Conservation (phyloP, 1,139 yeast genomes). For the Pichia norvegensis region DNA sequence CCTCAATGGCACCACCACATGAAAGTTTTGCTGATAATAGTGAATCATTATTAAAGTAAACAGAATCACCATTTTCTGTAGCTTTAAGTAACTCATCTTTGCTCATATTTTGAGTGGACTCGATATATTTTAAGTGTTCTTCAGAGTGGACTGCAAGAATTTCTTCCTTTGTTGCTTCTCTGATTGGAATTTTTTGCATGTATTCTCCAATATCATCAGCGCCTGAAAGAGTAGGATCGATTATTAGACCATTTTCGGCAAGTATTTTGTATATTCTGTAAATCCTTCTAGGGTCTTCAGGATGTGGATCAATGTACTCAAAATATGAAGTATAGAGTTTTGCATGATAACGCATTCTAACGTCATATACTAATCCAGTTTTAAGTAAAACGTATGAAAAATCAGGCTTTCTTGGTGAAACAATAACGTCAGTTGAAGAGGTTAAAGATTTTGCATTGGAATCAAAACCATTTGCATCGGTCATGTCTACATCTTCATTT, state of each 20-base stretch:
- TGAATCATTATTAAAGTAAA: slow-evolving; percentile 90
- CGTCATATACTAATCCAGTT: slow-evolving; percentile 94
- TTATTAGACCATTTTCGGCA: slow-evolving; percentile 88
- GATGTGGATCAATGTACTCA: slow-evolving; percentile 97
- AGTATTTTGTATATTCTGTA: slow-evolving; percentile 86
- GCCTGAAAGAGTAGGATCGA: slow-evolving; percentile 75
- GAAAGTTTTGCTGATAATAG: slow-evolving; percentile 80
- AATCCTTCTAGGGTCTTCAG: slow-evolving; percentile 96
- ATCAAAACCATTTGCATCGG: slow-evolving; percentile 1
- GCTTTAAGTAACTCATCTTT: slow-evolving; percentile 72
- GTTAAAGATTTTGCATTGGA: not conserved
- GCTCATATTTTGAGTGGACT: slow-evolving; percentile 69
- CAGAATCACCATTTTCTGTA: slow-evolving; percentile 90
- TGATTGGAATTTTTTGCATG: slow-evolving; percentile 81
- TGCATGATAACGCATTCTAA: slow-evolving; percentile 95
- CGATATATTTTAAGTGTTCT: slow-evolving; percentile 69
- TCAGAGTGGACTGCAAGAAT: slow-evolving; percentile 78
- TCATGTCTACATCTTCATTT: slow-evolving; percentile 7
- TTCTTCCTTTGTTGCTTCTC: slow-evolving; percentile 86
- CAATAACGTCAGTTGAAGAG: slow-evolving; percentile 6
- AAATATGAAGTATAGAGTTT: slow-evolving; percentile 85
- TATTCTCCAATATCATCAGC: slow-evolving; percentile 76
- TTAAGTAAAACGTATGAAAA: slow-evolving; percentile 63
- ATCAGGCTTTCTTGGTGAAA: slow-evolving; percentile 35
- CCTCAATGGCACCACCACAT: slow-evolving; percentile 96